Evolutionary conservation across 106 monocot genomes (phyloP), one percentile per base, ranked within the genome.

Genomic region (Allium sativum): DNA sequence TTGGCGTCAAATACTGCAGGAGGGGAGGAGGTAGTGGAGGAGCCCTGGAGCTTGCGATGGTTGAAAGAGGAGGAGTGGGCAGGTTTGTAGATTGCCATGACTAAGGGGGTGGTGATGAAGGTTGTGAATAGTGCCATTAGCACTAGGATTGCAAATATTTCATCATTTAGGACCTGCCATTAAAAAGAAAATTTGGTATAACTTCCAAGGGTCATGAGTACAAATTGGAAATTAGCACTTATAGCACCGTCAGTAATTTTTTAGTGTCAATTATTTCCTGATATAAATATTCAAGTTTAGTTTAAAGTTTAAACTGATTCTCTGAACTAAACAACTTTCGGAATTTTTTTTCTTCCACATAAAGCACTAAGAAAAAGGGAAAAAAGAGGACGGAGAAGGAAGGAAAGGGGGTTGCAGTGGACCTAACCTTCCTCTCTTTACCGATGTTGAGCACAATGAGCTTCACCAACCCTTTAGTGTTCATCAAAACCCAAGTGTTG

Each of bases 51-150:
- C 55, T 78, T 83, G 64, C 83, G 80, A 65, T 53, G 72, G 65
- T 72, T 57, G 59, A 64, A 5, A 22, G 48, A n/a, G 53, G 18
- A 20, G 45, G 55, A 61, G 45, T 72, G 68, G 7, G 91, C 91
- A 1, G 91, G 91, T 58, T 83, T 80, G 80, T 83, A 91, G 66
- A 91, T 83, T 56, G 83, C 73, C 83, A 91, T 86, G 21, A 91
- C 86, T 8, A 56, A 68, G n/a, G 91, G 91, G 10, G 86, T 91
- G 6, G 91, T 91, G 54, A 91, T 61, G 83, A 91, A 86, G 64
- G 91, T 91, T 19, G 91, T 91, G 74, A 91, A 80, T n/a, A 91
- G 80, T 5, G 91, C 91, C 91, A 91, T 91, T 8, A 91, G 68
- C 18, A 91, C 91, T 15, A 91, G 65, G 21, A 91, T 91, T 12